Percentiles rank a stretch among this genome's conserved stretches.
These are phyloP conservation scores for Apophysomyces variabilis DNA, from an alignment of 371 early-diverging fungal species.

Conservation along the genomic window DNA sequence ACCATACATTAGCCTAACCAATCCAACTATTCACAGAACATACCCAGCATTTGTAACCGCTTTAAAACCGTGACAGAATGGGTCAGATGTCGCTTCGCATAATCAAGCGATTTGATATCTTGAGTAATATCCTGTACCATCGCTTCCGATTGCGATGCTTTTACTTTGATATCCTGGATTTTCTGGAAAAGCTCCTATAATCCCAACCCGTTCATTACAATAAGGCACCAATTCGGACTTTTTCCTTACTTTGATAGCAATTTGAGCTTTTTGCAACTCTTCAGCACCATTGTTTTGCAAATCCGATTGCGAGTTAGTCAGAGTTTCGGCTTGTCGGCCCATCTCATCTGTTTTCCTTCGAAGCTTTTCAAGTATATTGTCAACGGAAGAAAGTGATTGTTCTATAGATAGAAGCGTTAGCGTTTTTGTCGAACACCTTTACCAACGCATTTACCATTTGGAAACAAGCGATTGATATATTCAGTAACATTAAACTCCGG, in stretches of 20 bases:
- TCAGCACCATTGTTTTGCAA: constrained; percentile 56
- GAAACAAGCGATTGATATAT: constrained; percentile 85
- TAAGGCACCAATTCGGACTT: not conserved
- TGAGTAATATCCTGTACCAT: constrained; percentile 94
- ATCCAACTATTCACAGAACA: not conserved
- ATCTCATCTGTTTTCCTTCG: constrained; percentile 60
- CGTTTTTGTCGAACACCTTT: not conserved
- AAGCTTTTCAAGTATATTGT: constrained; percentile 67
- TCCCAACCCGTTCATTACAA: not conserved
- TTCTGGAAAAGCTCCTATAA: constrained; percentile 73
- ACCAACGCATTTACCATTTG: constrained; percentile 57
- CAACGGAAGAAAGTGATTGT: constrained; percentile 72
- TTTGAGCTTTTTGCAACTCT: constrained; percentile 66
- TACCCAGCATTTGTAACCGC: constrained; percentile 88
- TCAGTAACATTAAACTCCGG: constrained; percentile 73
- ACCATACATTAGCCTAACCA: not conserved
- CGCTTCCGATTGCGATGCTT: constrained; percentile 83
- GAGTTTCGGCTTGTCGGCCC: constrained; percentile 66
- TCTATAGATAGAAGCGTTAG: constrained; percentile 42
- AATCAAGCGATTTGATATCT: constrained; percentile 94
- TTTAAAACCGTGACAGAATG: constrained; percentile 81
- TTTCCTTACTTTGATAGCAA: constrained; percentile 66
- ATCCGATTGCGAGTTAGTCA: constrained; percentile 75
- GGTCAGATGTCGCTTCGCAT: constrained; percentile 90
- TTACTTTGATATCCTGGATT: constrained; percentile 83